Base-by-base conservation (phyloP, 306 rosid genomes). In the Arachis stenosperma region DNA sequence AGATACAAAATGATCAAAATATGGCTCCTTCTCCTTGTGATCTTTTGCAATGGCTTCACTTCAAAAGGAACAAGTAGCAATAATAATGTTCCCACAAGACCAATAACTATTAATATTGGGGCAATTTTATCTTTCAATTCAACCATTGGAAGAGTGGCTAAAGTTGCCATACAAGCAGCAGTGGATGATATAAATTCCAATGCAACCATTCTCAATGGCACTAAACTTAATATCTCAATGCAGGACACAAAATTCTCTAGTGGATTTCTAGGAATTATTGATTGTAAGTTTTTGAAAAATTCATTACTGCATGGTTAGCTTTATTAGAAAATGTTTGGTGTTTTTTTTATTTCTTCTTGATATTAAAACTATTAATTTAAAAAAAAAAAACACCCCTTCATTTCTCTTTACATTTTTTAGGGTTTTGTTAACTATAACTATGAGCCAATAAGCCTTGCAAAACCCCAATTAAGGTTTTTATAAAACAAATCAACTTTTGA, bases 211-310 rank as follows among this genome's bases (percentile, higher is more conserved):
- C 89, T 85, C 33, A 79, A 55, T 14, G 85, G 88, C 65, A 81
- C 89, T 3, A 79, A 10, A 58, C 85, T 88, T 44, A 61, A 73
- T 53, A 60, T 88, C 7, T 72, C 75, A 30, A 67, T 81, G 78
- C 77, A 59, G 27, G 87, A 85, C 63, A 79, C 85, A 9, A 68
- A 79, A 71, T 7, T 63, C 6, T 70, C 84, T 9, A 83, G 57
- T 37, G 92, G 83, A 52, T 88, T 88, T 67, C 83, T 83, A 0
- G 89, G 92, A 60, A 88, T 85, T 53, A 67, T 88, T 44, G 88
- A 81, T 5, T 87, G 92, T 88, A 58, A 6, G 71, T 66, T 42
- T 43, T 73, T 11, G 11, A 17, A 53, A 55, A 30, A 27, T 22
- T 37, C 52, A 57, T 48, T 11, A 8, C 1, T 12, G 43, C 46